Conservation (phyloP, 2,329 filamentous ascomycete genomes). For the Diaporthe citrichinensis region DNA sequence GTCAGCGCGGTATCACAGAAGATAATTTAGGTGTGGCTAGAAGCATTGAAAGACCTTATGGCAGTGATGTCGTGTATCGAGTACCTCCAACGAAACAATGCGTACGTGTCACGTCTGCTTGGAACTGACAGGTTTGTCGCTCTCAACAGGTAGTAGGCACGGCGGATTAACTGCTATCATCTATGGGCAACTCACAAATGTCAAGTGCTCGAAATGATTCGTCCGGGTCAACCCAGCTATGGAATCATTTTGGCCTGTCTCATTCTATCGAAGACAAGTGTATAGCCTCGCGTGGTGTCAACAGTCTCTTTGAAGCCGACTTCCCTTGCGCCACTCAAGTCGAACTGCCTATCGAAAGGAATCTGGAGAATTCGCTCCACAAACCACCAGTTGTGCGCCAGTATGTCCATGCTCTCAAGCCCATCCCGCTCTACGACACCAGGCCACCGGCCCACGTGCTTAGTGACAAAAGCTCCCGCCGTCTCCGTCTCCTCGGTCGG, state of each 20-base stretch:
- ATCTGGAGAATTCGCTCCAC: constrained; percentile 25
- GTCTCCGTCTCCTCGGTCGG: background rate
- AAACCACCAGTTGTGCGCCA: constrained; percentile 28
- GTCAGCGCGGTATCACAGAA: background rate
- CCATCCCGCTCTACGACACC: background rate
- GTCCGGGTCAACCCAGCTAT: background rate
- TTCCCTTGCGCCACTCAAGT: constrained; percentile 4
- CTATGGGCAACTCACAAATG: no score
- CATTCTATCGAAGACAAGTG: constrained; percentile 10
- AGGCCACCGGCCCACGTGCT: background rate
- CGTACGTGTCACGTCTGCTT: no score
- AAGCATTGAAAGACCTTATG: background rate
- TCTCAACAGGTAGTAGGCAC: no score
- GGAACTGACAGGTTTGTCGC: no score
- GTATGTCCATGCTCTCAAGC: background rate
- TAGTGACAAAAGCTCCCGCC: background rate
- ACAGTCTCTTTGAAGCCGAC: constrained; percentile 9
- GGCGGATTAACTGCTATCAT: no score
- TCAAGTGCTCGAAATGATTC: background rate
- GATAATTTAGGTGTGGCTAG: background rate
- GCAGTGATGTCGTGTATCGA: no score
- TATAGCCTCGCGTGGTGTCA: background rate
- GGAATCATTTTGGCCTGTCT: constrained; percentile 16
- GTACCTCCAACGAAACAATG: no score
- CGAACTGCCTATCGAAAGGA: constrained; percentile 14